Evolutionary conservation across 805 yeast species (phyloP).

Genomic region (Saccharomyces eubayanus): DNA sequence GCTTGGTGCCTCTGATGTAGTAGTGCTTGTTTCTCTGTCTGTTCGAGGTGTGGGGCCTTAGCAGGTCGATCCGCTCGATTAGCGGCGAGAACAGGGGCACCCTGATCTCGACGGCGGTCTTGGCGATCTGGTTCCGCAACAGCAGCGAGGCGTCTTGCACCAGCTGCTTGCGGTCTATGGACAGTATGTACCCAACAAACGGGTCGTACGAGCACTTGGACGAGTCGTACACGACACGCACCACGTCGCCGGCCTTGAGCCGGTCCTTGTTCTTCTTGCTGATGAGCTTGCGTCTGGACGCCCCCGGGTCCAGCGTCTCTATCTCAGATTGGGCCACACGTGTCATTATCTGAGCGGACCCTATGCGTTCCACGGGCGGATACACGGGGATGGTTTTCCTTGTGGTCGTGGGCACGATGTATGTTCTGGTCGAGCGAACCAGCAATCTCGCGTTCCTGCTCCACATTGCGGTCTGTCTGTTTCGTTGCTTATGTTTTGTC

Average conservation of each 20-base stretch:
- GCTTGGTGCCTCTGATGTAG: constrained; percentile 72
- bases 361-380: constrained; percentile 19
- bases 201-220: constrained; percentile 47
- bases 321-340: constrained; percentile 12
- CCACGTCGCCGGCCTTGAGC: constrained; percentile 73
- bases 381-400: constrained; percentile 26
- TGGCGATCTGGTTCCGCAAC: constrained; percentile 72
- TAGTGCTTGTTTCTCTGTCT: constrained; percentile 79
- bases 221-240: constrained; percentile 62
- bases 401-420: constrained; percentile 7
- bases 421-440: constrained; percentile 8
- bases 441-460: constrained; percentile 1
- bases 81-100: constrained; percentile 76
- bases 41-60: constrained; percentile 54
- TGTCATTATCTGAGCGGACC: constrained; percentile 3
- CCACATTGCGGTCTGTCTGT: not conserved
- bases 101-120: constrained; percentile 78
- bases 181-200: constrained; percentile 72
- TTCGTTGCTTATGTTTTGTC: no score
- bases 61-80: constrained; percentile 64
- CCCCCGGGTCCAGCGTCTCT: constrained; percentile 65
- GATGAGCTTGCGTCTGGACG: constrained; percentile 53
- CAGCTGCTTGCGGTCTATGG: constrained; percentile 61
- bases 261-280: constrained; percentile 38
- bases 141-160: constrained; percentile 58